phyloP scores from a whole-genome alignment of 345 rosid species.

The Salix dunnii region DNA sequence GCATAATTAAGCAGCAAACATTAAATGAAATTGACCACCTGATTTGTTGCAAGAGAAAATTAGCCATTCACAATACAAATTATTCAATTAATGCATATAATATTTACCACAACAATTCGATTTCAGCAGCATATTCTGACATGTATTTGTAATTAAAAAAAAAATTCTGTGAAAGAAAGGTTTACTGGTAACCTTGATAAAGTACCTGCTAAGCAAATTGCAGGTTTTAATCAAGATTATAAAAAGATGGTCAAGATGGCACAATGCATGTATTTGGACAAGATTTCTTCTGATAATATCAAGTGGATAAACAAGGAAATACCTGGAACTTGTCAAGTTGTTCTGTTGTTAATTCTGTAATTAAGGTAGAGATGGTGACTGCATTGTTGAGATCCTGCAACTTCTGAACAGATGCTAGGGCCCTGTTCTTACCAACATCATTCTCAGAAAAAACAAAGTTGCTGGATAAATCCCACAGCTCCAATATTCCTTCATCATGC shows the following conservation, averaged over 20 bases:
- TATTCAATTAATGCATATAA: background rate
- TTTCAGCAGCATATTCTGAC: background rate
- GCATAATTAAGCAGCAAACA: background rate
- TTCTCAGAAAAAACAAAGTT: conserved; percentile 77
- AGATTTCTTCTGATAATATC: background rate
- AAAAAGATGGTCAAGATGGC: background rate
- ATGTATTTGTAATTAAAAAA: background rate
- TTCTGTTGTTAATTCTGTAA: conserved; percentile 64
- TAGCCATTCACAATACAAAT: background rate
- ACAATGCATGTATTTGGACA: background rate
- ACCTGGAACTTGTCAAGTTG: conserved; percentile 88
- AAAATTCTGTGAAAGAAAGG: background rate
- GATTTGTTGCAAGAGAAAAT: background rate
- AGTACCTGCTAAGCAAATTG: background rate
- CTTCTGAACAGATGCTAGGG: conserved; percentile 89
- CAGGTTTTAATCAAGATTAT: background rate
- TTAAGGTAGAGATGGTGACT: conserved; percentile 65
- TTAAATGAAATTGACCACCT: background rate
- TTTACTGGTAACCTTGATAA: background rate
- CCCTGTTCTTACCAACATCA: conserved; percentile 91
- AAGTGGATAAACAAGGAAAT: background rate
- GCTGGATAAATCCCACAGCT: conserved; percentile 90
- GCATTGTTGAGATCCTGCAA: conserved; percentile 95
- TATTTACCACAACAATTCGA: background rate
- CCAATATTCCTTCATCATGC: conserved; percentile 82